Conservation (phyloP, 441 rosid genomes). For the Gossypium armourianum region DNA sequence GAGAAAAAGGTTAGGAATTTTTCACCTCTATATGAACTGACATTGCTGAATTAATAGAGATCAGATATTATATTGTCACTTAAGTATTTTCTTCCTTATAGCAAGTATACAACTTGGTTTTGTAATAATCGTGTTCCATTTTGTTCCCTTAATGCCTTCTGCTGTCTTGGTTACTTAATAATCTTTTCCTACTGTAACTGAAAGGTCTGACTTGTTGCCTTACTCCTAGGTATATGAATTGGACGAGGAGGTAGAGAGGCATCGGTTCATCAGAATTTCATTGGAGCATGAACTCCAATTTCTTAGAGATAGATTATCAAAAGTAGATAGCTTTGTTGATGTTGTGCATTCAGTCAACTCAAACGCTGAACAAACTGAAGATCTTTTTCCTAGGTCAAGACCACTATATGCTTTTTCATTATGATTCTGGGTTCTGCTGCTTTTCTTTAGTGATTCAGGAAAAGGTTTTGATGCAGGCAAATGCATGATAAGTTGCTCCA, state of each 20-base stretch:
- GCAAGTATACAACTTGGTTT: conserved; percentile 7
- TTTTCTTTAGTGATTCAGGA: conserved; percentile 11
- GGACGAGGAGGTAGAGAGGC: conserved; percentile 77
- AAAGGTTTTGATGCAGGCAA: conserved; percentile 27
- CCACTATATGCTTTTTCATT: conserved; percentile 17
- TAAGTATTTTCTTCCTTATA: neutral
- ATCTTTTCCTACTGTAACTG: conserved; percentile 8
- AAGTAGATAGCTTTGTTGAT: conserved; percentile 50
- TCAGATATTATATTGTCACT: neutral
- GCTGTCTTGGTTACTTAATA: neutral
- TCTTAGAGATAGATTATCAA: conserved; percentile 52
- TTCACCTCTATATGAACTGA: conserved; percentile 2
- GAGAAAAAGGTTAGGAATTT: conserved; percentile 61
- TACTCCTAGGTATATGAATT: conserved; percentile 60
- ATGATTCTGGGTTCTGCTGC: conserved; percentile 16
- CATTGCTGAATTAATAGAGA: neutral
- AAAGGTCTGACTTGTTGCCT: conserved; percentile 13
- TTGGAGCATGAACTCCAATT: conserved; percentile 67
- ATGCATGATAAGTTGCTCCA: conserved; percentile 32
- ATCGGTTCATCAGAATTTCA: conserved; percentile 53
- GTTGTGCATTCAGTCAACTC: conserved; percentile 28
- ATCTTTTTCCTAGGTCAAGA: conserved; percentile 40
- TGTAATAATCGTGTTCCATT: conserved; percentile 2
- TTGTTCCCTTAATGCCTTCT: conserved; percentile 1
- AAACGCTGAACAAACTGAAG: conserved; percentile 29